Base-by-base conservation (phyloP, 2,329 filamentous ascomycete species). In the Thielaviopsis cerberus region DNA sequence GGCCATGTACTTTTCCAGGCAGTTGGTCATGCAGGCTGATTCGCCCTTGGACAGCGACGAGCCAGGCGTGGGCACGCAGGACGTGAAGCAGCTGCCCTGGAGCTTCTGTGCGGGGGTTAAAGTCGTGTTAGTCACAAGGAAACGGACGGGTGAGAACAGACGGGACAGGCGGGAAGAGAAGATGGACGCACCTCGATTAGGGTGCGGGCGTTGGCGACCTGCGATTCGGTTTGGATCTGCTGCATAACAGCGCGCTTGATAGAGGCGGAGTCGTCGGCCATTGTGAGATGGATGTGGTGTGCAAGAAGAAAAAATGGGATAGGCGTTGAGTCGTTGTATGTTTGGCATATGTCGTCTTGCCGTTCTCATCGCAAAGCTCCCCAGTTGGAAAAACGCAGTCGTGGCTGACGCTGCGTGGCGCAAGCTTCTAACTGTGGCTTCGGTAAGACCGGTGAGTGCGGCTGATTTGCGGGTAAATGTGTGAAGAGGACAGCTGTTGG, bases 1-100 rank as follows among this genome's bases (percentile, higher is more conserved):
- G 30, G 76, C 73, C 76, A 90, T 87, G 75, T 90, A 91, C 71
- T 90, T 90, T 66, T 90, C 85, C 80, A 89, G 86, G 74, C 86
- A 91, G 61, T 78, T 75, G 22, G 78, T 86, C 66, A 86, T 76
- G 73, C 86, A 91, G 23, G 78, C 75, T 67, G 81, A 75, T 69
- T 91, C 86, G 70, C 77, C 71, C 70, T 76, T 79, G 54, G 82
- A 83, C 58, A 90, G 72, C 57, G 79, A 81, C 54, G 75, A 69
- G 59, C 84, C 82, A 57, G 86, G 83, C 66, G 83, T 82, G 54
- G 84, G 76, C 17, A 90, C 73, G 70, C 86, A 91, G 69, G 81
- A 82, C 53, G 86, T 80, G 73, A 88, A 91, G 74, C 86, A 91
- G 71, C 84, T 82, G 65, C 86, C 78, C 71, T 89, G 87, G 70